These are phyloP conservation scores for Camellia granthamiana DNA, from an alignment of 148 eudicot species.

Conservation along the genomic window DNA sequence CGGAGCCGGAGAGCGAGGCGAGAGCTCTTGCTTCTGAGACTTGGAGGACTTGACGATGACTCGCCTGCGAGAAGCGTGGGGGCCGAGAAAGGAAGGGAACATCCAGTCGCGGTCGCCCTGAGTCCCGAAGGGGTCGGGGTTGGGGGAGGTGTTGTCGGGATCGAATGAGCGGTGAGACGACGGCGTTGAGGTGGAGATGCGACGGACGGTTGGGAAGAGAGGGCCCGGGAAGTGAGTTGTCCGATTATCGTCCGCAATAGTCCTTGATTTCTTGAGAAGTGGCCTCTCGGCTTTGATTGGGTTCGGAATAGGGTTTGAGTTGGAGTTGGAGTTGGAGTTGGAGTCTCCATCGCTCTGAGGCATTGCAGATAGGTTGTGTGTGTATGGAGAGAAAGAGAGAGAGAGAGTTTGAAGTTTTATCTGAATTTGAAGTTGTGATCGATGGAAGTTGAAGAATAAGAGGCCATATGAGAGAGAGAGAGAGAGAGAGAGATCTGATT, in stretches of 20 bases:
- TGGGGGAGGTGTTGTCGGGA: slow-evolving; percentile 7
- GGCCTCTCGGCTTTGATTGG: slow-evolving; percentile 24
- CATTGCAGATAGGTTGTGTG: neutral
- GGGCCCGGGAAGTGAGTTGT: slow-evolving; percentile 40
- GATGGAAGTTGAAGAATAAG: neutral
- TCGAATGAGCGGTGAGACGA: slow-evolving; percentile 15
- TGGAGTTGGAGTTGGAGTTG: neutral
- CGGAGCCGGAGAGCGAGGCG: slow-evolving; percentile 17
- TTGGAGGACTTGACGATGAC: slow-evolving; percentile 31
- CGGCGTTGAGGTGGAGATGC: slow-evolving; percentile 27
- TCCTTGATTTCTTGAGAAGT: slow-evolving; percentile 40
- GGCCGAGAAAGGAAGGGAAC: slow-evolving; percentile 52
- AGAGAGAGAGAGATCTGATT: neutral
- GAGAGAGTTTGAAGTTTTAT: too few relatives aligned
- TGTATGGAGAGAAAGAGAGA: neutral
- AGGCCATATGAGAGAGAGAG: neutral
- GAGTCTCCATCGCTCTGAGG: slow-evolving; percentile 16
- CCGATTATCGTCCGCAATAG: slow-evolving; percentile 20
- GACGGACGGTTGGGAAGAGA: slow-evolving; percentile 42
- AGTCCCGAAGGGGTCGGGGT: neutral
- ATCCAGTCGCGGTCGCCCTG: slow-evolving; percentile 45
- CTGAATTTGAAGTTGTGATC: too few relatives aligned
- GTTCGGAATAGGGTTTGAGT: neutral
- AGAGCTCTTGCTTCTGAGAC: slow-evolving; percentile 15
- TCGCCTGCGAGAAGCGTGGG: slow-evolving; percentile 36